Evolutionary conservation across 1,284 basidiomycete species (phyloP), one percentile per base, ranked within the genome.

Genomic region (Mycosarcoma maydis): DNA sequence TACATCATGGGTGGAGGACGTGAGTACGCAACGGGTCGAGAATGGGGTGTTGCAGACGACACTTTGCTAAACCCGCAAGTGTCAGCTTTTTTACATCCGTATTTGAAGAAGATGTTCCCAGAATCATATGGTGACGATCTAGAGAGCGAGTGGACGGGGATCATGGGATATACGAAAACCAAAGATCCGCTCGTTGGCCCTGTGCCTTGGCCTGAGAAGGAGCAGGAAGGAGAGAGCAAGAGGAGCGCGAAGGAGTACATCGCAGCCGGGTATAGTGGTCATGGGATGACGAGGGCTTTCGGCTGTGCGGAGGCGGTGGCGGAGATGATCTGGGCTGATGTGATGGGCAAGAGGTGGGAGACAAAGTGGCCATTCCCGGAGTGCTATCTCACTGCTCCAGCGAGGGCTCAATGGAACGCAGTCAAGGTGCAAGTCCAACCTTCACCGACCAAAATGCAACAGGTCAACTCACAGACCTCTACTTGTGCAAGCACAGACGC

Each of bases 1-100:
- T 83, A 91, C 44, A 89, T 92, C 51, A 81, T 93, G 0, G 91
- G 92, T 11, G 91, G 91, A 1, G 89, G 85, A 2, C 83, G 90
- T 20, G 85, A 88, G 41, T 74, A 82, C 1, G 83, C 83, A 0
- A 50, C 85, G 0, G 64, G 66, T 2, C 85, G 84, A 43, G 90
- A 90, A 80, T 78, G 82, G 29, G 85, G 86, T 44, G 82, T 85
- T 6, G 85, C 86, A 7, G 88, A 92, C 69, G 91, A 93, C 75
- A 85, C 87, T 2, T 77, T 62, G 0, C 62, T 89, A 30, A 86
- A 88, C 64, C 66, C 81, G 1, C 59, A 69, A 1, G 85, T 90
- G 1, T 85, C 87, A 0, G 73, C 79, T 0, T 70, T 70, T 30
- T 29, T 70, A 1, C 60, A 50, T 23, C 52, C 52, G 13, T 70